Conservation (phyloP, 768 basidiomycete genomes). For the Collybiopsis luxurians region DNA sequence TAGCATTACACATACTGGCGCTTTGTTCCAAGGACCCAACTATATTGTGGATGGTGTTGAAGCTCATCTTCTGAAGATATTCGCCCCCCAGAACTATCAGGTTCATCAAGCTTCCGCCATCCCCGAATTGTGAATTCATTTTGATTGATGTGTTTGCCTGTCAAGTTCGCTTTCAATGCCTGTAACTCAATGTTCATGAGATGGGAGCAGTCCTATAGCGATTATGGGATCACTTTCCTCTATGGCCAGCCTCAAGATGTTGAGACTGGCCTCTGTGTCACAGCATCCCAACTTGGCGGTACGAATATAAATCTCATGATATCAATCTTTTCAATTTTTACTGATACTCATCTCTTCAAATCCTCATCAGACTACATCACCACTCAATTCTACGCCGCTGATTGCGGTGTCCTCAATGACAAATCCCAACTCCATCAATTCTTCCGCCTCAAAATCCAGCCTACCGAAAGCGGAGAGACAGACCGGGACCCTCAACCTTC, state of each 20-base stretch:
- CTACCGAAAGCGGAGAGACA: not conserved
- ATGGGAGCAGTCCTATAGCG: not conserved
- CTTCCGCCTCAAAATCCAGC: not conserved
- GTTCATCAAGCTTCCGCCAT: not conserved
- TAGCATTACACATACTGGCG: not conserved
- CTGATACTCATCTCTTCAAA: not conserved
- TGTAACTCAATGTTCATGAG: not conserved
- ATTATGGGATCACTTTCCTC: not conserved
- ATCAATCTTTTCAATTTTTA: no score
- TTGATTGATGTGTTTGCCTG: not conserved
- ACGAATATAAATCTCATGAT: no score
- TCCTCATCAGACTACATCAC: not conserved
- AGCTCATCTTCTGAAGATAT: not conserved
- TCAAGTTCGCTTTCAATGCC: not conserved
- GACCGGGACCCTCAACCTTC: not conserved
- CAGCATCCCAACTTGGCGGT: constrained; percentile 4
- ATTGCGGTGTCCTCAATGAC: not conserved
- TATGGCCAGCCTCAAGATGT: constrained; percentile 2
- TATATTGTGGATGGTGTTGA: not conserved
- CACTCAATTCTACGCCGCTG: not conserved
- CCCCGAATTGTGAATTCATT: not conserved
- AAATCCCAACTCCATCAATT: not conserved
- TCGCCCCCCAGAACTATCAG: not conserved
- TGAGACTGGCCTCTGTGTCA: not conserved
- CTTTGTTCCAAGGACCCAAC: not conserved